These are phyloP conservation scores for Westerdykella ornata DNA, from an alignment of 2,329 filamentous ascomycete genomes.

Conservation along the genomic window DNA sequence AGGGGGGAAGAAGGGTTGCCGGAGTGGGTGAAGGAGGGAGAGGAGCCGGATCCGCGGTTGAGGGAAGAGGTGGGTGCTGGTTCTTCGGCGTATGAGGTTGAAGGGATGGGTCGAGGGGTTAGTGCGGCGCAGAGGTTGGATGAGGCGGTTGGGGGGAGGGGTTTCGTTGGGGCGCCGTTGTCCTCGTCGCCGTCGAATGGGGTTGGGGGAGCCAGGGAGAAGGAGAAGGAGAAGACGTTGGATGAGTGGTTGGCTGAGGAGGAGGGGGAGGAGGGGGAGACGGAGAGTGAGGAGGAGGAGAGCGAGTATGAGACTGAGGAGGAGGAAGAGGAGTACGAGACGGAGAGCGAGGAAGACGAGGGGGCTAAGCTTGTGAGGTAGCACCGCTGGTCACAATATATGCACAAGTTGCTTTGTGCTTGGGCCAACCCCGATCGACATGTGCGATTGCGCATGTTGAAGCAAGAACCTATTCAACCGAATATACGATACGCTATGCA, in stretches of 20 bases:
- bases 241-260: conserved; percentile 88
- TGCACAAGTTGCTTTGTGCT: not conserved
- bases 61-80: conserved; percentile 49
- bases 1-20: conserved; percentile 77
- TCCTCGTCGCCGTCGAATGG: conserved; percentile 45
- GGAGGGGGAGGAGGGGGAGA: conserved; percentile 47
- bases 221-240: conserved; percentile 63
- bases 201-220: conserved; percentile 24
- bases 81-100: conserved; percentile 30
- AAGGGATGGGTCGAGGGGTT: conserved; percentile 32
- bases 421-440: not conserved
- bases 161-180: conserved; percentile 27
- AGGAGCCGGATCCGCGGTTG: conserved; percentile 70
- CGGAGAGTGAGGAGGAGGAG: conserved; percentile 43
- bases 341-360: conserved; percentile 39
- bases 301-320: conserved; percentile 48
- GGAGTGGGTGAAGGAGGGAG: conserved; percentile 72
- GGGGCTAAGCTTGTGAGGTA: conserved; percentile 34
- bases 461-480: too few relatives aligned
- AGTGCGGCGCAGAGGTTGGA: conserved; percentile 61
- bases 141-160: conserved; percentile 44
- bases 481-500: too few relatives aligned
- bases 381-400: not conserved
- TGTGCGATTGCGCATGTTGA: too few relatives aligned
- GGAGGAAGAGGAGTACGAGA: conserved; percentile 55